phyloP scores from a whole-genome alignment of 1,284 basidiomycete genomes.

The Thecaphora thlaspeos region DNA sequence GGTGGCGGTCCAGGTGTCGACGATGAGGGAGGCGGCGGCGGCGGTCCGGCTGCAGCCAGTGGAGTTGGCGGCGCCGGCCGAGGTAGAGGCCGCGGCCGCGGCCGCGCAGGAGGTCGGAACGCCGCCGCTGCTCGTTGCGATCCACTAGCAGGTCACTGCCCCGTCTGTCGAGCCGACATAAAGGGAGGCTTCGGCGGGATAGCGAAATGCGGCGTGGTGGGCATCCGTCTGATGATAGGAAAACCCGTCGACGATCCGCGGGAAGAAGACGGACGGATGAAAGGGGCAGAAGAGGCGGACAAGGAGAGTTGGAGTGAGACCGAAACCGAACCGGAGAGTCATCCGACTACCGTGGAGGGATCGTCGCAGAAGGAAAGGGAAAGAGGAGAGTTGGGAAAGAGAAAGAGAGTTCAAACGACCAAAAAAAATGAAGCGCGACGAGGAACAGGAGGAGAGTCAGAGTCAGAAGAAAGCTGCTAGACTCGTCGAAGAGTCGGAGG shows the following conservation, averaged over 20 bases:
- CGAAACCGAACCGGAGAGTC: no score
- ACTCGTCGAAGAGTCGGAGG: no score
- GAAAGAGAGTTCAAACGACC: no score
- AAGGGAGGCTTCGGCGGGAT: slow-evolving; percentile 42
- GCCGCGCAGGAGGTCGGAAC: no score
- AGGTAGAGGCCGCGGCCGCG: background rate
- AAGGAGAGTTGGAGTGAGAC: no score
- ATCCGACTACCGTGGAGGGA: no score
- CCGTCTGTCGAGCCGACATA: slow-evolving; percentile 46
- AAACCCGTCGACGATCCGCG: slow-evolving; percentile 34
- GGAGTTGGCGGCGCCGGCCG: background rate
- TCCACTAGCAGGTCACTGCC: slow-evolving; percentile 43
- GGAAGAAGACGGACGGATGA: slow-evolving; percentile 9
- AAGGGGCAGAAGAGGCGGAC: background rate
- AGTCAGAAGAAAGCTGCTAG: no score
- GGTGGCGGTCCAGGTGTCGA: slow-evolving; percentile 11
- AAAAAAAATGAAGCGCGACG: no score
- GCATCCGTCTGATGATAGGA: slow-evolving; percentile 40
- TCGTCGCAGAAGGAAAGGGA: no score
- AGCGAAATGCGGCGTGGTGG: slow-evolving; percentile 26
- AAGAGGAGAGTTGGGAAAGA: no score
- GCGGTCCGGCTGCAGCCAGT: slow-evolving; percentile 6
- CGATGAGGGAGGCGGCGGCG: slow-evolving; percentile 2
- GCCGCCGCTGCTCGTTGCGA: slow-evolving; percentile 19
- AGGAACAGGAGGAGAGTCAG: no score